Base-by-base conservation (phyloP, 345 rosid species). In the Citrus trifoliata region DNA sequence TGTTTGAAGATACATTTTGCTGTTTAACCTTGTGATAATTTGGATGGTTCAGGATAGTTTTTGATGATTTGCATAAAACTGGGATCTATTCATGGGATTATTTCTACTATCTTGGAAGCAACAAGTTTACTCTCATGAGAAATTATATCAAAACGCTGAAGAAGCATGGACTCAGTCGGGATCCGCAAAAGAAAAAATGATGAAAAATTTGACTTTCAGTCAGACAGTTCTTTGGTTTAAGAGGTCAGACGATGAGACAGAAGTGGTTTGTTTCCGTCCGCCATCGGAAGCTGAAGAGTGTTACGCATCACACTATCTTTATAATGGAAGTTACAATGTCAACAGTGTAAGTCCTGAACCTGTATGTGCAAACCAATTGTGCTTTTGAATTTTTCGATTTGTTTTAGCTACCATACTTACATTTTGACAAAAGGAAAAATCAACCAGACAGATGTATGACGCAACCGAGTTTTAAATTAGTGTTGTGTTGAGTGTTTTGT, bases 51-150 rank as follows among this genome's bases (percentile, higher is more conserved):
- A 93, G 99, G 88, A 83, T 96, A 74, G 82, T 87, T 77, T 96
- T 96, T 68, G 98, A 96, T 83, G 98, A 93, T 86, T 80, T 94
- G 92, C 99, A 93, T 79, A 94, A 87, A 86, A 94, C 97, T 16
- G 98, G 99, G 85, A 96, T 96, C 80, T 94, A 86, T 78, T 89
- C 98, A 21, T 96, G 98, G 98, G 97, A 91, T 53, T 94, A 89
- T 78, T 90, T 93, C 83, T 86, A 90, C 73, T 86, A 90, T 75
- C 94, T 96, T 71, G 99, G 98, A 61, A 88, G 76, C 82, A 93
- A 93, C 79, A 94, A 96, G 91, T 92, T 94, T 78, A 73, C 87
- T 33, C 83, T 96, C 68, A 92, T 93, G 93, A 93, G 94, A 84
- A 83, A 82, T 65, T 96, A 96, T 74, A 82, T 96, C 86, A 90